A percentile compares a stretch with the other conserved stretches of the same genome.
These are phyloP conservation scores for Penicillium parvum DNA, from an alignment of 495 filamentous ascomycete species.

Conservation along the genomic window DNA sequence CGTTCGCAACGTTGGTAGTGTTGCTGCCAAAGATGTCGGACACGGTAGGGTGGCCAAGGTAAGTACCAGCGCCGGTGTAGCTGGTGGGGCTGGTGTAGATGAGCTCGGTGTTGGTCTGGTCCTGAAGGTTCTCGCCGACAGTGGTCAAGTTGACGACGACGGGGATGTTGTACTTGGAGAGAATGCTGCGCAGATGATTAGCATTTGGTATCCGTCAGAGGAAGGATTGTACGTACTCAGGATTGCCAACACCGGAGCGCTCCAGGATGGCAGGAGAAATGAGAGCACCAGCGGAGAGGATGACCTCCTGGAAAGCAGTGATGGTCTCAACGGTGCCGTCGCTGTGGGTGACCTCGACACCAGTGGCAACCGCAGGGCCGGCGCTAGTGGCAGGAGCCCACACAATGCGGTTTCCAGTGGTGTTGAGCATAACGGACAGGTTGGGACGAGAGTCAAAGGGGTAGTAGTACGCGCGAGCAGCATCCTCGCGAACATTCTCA, in stretches of 20 bases:
- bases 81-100: too few relatives aligned
- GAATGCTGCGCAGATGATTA: too few relatives aligned
- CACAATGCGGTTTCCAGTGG: constrained; percentile 35
- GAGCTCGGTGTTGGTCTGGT: constrained; percentile 23
- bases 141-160: constrained; percentile 24
- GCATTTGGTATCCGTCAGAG: too few relatives aligned
- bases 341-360: constrained; percentile 1
- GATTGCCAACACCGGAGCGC: constrained; percentile 45
- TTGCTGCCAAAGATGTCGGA: too few relatives aligned
- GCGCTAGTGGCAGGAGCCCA: constrained; percentile 6
- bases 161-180: constrained; percentile 23
- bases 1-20: too few relatives aligned
- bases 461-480: too few relatives aligned
- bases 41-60: too few relatives aligned
- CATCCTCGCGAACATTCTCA: too few relatives aligned
- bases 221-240: too few relatives aligned
- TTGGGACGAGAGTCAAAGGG: too few relatives aligned
- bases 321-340: constrained; percentile 6
- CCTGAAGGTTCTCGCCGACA: constrained; percentile 40
- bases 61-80: too few relatives aligned
- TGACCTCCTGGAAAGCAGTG: constrained; percentile 30
- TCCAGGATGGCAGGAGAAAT: constrained; percentile 48
- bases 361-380: constrained; percentile 1
- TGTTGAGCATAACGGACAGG: constrained; percentile 37
- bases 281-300: constrained; percentile 45